These are phyloP conservation scores for Apiospora arundinis DNA, from an alignment of 2,329 filamentous ascomycete species.

Conservation along the genomic window DNA sequence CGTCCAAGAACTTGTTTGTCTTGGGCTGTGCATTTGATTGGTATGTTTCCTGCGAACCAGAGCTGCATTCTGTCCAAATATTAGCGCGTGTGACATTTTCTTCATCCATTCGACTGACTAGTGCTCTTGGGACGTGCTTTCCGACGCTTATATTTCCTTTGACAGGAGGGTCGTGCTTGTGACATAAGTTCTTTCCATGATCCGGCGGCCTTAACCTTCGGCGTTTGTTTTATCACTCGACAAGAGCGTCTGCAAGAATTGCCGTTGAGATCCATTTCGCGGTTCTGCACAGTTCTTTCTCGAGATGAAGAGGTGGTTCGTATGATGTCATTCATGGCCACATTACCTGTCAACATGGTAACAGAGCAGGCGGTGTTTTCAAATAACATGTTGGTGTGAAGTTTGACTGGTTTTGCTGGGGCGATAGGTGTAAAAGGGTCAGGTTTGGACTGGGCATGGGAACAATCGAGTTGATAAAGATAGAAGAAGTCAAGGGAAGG, in stretches of 20 bases:
- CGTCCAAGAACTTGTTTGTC: neutral
- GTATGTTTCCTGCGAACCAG: neutral
- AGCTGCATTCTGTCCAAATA: neutral
- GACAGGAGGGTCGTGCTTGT: neutral
- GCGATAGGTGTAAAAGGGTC: neutral
- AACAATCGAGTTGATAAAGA: neutral
- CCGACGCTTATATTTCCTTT: neutral
- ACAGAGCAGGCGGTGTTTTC: neutral
- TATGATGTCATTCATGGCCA: neutral
- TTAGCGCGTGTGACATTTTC: neutral
- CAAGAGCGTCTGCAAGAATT: neutral
- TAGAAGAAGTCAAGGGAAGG: neutral
- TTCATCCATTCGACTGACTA: slow-evolving; percentile 9
- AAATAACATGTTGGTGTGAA: neutral
- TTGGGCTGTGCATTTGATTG: slow-evolving; percentile 1
- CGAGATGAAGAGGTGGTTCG: neutral
- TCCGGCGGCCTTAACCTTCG: neutral
- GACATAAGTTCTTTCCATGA: neutral
- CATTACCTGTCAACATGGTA: neutral
- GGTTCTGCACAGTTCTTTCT: neutral
- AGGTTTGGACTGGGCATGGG: no score
- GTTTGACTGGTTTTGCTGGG: neutral
- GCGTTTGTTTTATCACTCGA: neutral
- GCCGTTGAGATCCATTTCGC: neutral
- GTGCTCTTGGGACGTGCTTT: neutral